Evolutionary conservation across 164 flowering plant species (phyloP).

Genomic region (Dillenia suffruticosa): DNA sequence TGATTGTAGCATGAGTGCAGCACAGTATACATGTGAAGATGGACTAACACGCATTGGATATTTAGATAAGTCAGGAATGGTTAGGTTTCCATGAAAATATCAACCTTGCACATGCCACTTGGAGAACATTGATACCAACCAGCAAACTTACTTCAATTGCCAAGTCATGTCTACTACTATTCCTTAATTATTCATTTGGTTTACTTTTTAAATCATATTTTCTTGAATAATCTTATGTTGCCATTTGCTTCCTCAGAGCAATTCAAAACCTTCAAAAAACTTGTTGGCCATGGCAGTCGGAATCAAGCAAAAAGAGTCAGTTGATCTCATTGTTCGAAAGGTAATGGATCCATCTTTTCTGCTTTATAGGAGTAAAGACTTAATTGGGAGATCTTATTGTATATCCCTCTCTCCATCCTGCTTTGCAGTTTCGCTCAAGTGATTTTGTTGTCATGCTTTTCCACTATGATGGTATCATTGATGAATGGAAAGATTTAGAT

Average conservation of each 20-base stretch:
- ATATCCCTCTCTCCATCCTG: neutral
- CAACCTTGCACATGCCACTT: no score
- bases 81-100: no score
- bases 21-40: no score
- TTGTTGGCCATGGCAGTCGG: constrained; percentile 86
- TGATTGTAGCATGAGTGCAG: no score
- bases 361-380: neutral
- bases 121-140: no score
- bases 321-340: constrained; percentile 66
- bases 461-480: constrained; percentile 81
- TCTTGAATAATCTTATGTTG: neutral
- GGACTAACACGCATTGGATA: no score
- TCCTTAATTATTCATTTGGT: no score
- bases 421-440: constrained; percentile 56
- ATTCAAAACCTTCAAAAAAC: constrained; percentile 31
- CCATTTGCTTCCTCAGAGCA: constrained; percentile 19
- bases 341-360: constrained; percentile 19
- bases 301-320: constrained; percentile 65
- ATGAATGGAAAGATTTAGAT: constrained; percentile 62
- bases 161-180: no score
- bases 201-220: no score
- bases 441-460: constrained; percentile 77
- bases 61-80: no score
- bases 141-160: no score
- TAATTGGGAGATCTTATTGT: neutral